Percentiles rank a stretch among this genome's conserved stretches.
Conservation (phyloP, 2,329 filamentous ascomycete species). For the Arachnopeziza araneosa region DNA sequence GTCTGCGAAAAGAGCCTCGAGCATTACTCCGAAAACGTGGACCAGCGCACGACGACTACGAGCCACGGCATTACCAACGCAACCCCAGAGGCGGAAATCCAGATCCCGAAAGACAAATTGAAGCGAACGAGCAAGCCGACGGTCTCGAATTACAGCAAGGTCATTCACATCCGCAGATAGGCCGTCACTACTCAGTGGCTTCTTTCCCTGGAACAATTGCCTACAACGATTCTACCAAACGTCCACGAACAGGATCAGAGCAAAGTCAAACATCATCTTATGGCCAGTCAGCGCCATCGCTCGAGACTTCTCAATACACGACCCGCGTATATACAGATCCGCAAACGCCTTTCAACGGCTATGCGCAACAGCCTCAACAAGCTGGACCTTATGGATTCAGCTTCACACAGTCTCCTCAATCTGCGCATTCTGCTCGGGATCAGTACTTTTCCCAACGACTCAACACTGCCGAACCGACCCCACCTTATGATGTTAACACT, state of each 20-base stretch:
- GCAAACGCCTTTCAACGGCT: conserved; percentile 7
- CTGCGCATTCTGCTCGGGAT: conserved; percentile 7
- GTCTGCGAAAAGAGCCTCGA: conserved; percentile 77
- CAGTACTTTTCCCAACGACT: conserved; percentile 15
- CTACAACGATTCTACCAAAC: conserved; percentile 17
- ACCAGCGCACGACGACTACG: conserved; percentile 29
- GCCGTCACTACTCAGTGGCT: conserved; percentile 12
- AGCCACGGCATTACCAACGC: conserved; percentile 25
- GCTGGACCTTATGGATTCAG: conserved; percentile 9
- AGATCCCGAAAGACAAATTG: conserved; percentile 3
- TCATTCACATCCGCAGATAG: conserved; percentile 1
- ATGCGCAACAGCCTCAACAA: conserved; percentile 7
- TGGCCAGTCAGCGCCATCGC: conserved; percentile 9
- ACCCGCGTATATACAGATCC: conserved; percentile 13
- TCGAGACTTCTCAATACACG: conserved; percentile 13
- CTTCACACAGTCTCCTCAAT: conserved; percentile 11
- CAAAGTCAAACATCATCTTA: conserved; percentile 15
- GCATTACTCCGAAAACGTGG: conserved; percentile 33
- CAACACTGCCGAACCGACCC: conserved; percentile 11
- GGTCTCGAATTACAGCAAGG: conserved; percentile 5
- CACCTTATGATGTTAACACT: conserved; percentile 11
- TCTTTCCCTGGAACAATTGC: conserved; percentile 9
- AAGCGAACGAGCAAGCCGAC: conserved; percentile 10
- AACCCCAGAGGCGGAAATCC: conserved; percentile 5
- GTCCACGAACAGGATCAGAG: conserved; percentile 19